Percentiles rank a stretch among this genome's conserved stretches.
Conservation (phyloP, 2,329 filamentous ascomycete species). For the Fusarium clavum region DNA sequence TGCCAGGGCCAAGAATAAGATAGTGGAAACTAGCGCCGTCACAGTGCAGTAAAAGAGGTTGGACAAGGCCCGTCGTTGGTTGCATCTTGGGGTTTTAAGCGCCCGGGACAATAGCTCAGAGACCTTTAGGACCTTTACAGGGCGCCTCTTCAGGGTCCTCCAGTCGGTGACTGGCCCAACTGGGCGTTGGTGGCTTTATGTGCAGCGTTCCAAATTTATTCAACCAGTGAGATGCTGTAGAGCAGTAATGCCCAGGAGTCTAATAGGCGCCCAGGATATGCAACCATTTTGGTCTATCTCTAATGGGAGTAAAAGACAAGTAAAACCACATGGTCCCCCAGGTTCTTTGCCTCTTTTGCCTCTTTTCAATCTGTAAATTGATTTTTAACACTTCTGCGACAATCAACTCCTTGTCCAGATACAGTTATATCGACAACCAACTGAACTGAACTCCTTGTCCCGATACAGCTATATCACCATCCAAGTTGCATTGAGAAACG, state of each 20-base stretch:
- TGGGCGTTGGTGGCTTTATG: slow-evolving; percentile 32
- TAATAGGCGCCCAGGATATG: slow-evolving; percentile 42
- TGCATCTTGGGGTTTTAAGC: slow-evolving; percentile 38
- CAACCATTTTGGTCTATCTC: neutral
- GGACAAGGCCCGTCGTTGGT: slow-evolving; percentile 39
- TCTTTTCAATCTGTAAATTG: neutral
- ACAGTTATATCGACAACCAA: slow-evolving; percentile 11
- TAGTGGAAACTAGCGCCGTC: slow-evolving; percentile 43
- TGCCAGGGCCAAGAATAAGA: slow-evolving; percentile 14
- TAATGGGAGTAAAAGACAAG: neutral
- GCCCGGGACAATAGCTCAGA: slow-evolving; percentile 24
- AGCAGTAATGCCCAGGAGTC: slow-evolving; percentile 30
- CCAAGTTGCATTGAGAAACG: slow-evolving; percentile 18
- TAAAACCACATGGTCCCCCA: slow-evolving; percentile 32
- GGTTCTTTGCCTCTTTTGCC: slow-evolving; percentile 5
- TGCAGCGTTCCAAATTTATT: slow-evolving; percentile 46
- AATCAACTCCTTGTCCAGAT: slow-evolving; percentile 23
- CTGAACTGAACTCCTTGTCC: slow-evolving; percentile 19
- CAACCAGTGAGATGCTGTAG: slow-evolving; percentile 41
- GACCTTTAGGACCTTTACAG: slow-evolving; percentile 11
- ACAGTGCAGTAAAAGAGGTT: slow-evolving; percentile 43
- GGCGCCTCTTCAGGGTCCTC: slow-evolving; percentile 28
- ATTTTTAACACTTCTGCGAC: slow-evolving; percentile 26
- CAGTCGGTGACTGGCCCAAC: slow-evolving; percentile 8
- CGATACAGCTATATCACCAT: slow-evolving; percentile 21